A percentile compares a stretch with the other conserved stretches of the same genome.
Evolutionary conservation across 1,139 yeast species (phyloP).

Genomic region (Candida sanyaensis): DNA sequence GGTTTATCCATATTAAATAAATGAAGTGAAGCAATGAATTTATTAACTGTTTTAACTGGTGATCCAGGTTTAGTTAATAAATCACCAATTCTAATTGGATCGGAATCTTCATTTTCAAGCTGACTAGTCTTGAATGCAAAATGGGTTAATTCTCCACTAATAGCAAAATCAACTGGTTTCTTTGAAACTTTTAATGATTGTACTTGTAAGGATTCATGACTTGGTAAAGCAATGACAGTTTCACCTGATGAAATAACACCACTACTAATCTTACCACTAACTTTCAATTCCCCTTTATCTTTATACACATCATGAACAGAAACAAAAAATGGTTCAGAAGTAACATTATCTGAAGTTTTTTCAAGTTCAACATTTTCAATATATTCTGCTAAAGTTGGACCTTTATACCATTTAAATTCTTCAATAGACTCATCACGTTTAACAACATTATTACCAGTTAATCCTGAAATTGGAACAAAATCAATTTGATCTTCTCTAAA

Average conservation of each 20-base stretch:
- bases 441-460: slow-evolving; percentile 79
- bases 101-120: slow-evolving; percentile 50
- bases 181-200: slow-evolving; percentile 30
- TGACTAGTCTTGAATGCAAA: slow-evolving; percentile 53
- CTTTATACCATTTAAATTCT: slow-evolving; percentile 59
- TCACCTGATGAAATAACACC: slow-evolving; percentile 84
- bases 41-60: slow-evolving; percentile 47
- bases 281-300: slow-evolving; percentile 40
- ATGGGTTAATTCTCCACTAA: slow-evolving; percentile 71
- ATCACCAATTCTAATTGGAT: slow-evolving; percentile 64
- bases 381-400: slow-evolving; percentile 62
- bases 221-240: slow-evolving; percentile 62
- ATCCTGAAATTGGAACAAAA: slow-evolving; percentile 86
- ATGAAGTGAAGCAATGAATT: slow-evolving; percentile 57
- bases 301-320: slow-evolving; percentile 49
- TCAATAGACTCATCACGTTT: slow-evolving; percentile 32
- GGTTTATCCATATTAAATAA: slow-evolving; percentile 77
- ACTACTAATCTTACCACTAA: slow-evolving; percentile 72
- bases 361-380: slow-evolving; percentile 42
- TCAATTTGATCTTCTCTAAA: slow-evolving; percentile 50
- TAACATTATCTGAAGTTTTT: slow-evolving; percentile 22
- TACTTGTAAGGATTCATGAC: slow-evolving; percentile 35
- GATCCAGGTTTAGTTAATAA: slow-evolving; percentile 56
- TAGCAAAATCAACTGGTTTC: slow-evolving; percentile 44
- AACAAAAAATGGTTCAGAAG: slow-evolving; percentile 44